These are phyloP conservation scores for Apiospora hydei DNA, from an alignment of 2,329 filamentous ascomycete species.

Conservation along the genomic window DNA sequence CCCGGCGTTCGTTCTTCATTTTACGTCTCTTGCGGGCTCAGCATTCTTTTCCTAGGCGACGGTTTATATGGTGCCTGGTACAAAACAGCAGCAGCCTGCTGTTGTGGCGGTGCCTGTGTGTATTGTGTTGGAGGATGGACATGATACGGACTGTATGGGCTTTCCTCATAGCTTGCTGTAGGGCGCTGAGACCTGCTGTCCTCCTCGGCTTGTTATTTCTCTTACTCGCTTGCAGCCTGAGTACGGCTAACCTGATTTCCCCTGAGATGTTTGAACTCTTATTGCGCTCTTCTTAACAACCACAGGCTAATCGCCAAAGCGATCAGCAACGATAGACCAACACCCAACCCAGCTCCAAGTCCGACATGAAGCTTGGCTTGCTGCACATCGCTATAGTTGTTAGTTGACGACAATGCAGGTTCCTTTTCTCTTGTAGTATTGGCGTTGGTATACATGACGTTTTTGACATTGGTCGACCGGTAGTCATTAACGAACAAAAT, in stretches of 20 bases:
- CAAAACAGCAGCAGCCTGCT: background rate
- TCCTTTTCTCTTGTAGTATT: background rate
- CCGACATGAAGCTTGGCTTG: background rate
- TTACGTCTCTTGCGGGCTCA: background rate
- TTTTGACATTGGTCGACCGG: background rate
- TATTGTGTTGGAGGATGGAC: background rate
- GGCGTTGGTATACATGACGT: background rate
- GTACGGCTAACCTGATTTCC: background rate
- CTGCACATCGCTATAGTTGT: background rate
- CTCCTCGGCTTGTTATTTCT: background rate
- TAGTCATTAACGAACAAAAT: no score
- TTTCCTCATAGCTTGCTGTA: background rate
- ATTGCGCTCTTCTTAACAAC: background rate
- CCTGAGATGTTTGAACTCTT: slow-evolving; percentile 5
- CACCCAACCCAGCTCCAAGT: slow-evolving; percentile 8
- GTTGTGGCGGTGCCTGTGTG: background rate
- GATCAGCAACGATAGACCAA: background rate
- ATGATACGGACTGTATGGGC: background rate
- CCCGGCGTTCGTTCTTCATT: background rate
- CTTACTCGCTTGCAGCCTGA: background rate
- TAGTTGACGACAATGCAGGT: background rate
- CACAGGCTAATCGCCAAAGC: background rate
- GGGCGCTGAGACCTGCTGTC: no score
- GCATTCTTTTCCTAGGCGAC: background rate
- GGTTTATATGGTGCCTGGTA: background rate